Evolutionary conservation across 2,329 filamentous ascomycete genomes (phyloP).

Genomic region (Aspergillus chevalieri): DNA sequence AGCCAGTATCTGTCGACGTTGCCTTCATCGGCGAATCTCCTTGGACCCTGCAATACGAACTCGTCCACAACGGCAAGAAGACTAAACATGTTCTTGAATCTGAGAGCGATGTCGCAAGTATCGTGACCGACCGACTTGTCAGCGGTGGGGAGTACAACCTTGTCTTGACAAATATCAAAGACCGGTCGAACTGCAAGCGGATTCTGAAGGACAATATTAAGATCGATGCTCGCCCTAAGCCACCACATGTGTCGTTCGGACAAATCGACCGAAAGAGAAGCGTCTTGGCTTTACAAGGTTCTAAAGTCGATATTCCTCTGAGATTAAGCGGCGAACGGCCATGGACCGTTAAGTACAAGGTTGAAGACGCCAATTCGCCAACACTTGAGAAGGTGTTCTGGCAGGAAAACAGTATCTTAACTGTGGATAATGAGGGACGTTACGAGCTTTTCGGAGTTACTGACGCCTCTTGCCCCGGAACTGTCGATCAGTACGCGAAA

Average conservation of each 20-base stretch:
- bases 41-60: constrained; percentile 85
- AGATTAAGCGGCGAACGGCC: constrained; percentile 79
- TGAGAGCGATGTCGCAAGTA: constrained; percentile 56
- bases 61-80: constrained; percentile 82
- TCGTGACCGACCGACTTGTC: constrained; percentile 66
- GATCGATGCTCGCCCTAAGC: constrained; percentile 80
- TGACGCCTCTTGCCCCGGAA: constrained; percentile 76
- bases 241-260: constrained; percentile 80
- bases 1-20: constrained; percentile 69
- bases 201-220: constrained; percentile 78
- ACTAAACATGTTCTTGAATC: constrained; percentile 64
- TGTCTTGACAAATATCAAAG: constrained; percentile 77
- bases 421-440: constrained; percentile 60
- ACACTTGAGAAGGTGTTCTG: constrained; percentile 45
- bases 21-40: constrained; percentile 74
- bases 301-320: constrained; percentile 67
- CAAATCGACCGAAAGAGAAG: constrained; percentile 72
- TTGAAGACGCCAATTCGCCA: constrained; percentile 50
- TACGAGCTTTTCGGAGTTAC: constrained; percentile 74
- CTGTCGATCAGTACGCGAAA: constrained; percentile 66
- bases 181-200: constrained; percentile 79
- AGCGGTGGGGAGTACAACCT: constrained; percentile 88
- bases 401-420: constrained; percentile 62
- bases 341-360: constrained; percentile 73
- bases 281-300: constrained; percentile 70